Conservation (phyloP, 2,329 filamentous ascomycete species). For the Penicillium hesseltinei region DNA sequence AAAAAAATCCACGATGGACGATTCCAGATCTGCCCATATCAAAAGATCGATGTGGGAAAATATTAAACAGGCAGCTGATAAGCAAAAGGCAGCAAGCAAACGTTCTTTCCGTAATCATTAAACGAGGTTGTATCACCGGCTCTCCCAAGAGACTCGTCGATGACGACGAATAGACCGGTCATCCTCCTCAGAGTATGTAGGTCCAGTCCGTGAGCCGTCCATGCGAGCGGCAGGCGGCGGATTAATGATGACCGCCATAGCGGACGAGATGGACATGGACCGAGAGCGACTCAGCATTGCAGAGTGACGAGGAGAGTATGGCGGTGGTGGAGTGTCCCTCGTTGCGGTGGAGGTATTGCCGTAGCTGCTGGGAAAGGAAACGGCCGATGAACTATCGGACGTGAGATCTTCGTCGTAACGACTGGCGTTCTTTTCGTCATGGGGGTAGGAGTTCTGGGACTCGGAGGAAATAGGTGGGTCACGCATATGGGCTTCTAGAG, state of each 20-base stretch:
- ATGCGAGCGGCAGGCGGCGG: conserved; percentile 27
- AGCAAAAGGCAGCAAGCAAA: neutral
- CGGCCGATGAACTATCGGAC: conserved; percentile 41
- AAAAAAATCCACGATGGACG: neutral
- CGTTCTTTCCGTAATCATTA: neutral
- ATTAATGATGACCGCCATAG: conserved; percentile 24
- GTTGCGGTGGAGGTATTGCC: conserved; percentile 47
- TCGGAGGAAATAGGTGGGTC: conserved; percentile 31
- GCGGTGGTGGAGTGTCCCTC: conserved; percentile 43
- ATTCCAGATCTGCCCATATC: conserved; percentile 12
- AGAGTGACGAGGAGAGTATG: conserved; percentile 38
- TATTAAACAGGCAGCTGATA: neutral
- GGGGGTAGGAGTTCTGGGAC: conserved; percentile 8
- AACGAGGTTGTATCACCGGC: conserved; percentile 14
- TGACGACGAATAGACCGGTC: conserved; percentile 23
- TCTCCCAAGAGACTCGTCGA: conserved; percentile 31
- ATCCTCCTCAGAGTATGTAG: conserved; percentile 24
- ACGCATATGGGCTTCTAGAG: conserved; percentile 35
- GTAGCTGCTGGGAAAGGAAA: conserved; percentile 45
- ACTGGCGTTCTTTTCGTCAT: conserved; percentile 34
- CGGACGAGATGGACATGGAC: conserved; percentile 34
- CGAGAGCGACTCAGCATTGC: conserved; percentile 31
- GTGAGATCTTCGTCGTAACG: conserved; percentile 34
- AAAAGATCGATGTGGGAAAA: neutral
- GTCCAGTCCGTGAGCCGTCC: conserved; percentile 30